These are phyloP conservation scores for Rhodotorula sp. DNA, from an alignment of 1,284 basidiomycete species.

Conservation along the genomic window DNA sequence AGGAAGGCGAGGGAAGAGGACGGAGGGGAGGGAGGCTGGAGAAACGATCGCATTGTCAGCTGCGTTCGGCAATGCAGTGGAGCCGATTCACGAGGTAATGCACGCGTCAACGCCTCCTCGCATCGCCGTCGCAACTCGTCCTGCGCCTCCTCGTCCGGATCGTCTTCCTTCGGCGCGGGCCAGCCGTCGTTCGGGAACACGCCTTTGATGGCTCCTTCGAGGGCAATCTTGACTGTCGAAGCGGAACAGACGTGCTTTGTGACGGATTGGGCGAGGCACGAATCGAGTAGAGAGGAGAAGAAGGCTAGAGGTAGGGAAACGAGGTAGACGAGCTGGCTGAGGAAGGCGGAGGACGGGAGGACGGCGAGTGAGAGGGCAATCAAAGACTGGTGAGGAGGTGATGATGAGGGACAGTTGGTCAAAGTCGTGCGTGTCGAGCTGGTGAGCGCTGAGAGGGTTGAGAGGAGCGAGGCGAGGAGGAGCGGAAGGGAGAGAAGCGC, in stretches of 20 bases:
- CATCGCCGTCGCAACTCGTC: slow-evolving; percentile 25
- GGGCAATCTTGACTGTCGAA: slow-evolving; percentile 54
- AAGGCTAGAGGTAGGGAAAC: slow-evolving; percentile 25
- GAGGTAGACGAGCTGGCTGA: slow-evolving; percentile 41
- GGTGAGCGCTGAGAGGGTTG: background rate
- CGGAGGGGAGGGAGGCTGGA: slow-evolving; percentile 52
- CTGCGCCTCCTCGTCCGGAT: slow-evolving; percentile 70
- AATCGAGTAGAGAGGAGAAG: slow-evolving; percentile 11
- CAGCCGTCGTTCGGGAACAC: slow-evolving; percentile 73
- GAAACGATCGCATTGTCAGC: background rate
- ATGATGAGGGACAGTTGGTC: background rate
- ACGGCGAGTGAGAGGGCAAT: slow-evolving; percentile 22
- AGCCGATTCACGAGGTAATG: slow-evolving; percentile 12
- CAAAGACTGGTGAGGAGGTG: slow-evolving; percentile 6
- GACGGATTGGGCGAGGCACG: slow-evolving; percentile 62
- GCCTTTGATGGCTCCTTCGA: slow-evolving; percentile 59
- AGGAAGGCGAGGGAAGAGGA: background rate
- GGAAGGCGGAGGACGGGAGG: slow-evolving; percentile 35
- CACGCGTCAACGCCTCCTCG: slow-evolving; percentile 15
- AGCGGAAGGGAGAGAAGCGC: slow-evolving; percentile 33
- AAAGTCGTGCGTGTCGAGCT: slow-evolving; percentile 4
- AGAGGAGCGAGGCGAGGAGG: slow-evolving; percentile 4
- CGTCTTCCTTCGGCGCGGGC: slow-evolving; percentile 62
- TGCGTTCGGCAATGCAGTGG: slow-evolving; percentile 27
- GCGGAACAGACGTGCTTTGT: slow-evolving; percentile 59